Percentiles rank a stretch among this genome's conserved stretches.
Conservation (phyloP, 495 filamentous ascomycete species). For the Haplographium delicatum region DNA sequence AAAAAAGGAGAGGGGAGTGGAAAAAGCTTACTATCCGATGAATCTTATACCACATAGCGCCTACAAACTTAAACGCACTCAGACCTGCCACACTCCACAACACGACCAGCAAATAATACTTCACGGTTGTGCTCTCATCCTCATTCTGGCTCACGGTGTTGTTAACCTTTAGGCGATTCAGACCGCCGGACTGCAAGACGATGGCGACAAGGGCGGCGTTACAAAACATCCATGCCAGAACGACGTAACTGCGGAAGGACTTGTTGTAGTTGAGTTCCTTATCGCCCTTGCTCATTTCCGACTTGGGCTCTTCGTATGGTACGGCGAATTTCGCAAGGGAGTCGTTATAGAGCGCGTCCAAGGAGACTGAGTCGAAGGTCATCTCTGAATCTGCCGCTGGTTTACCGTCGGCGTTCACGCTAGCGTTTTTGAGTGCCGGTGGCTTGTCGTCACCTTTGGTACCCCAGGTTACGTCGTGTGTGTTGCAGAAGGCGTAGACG, state of each 20-base stretch:
- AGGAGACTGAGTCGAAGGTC: conserved; percentile 67
- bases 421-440: conserved; percentile 26
- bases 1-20: too few relatives aligned
- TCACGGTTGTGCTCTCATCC: conserved; percentile 37
- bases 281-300: conserved; percentile 47
- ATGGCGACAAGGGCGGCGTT: conserved; percentile 47
- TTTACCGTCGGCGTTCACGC: conserved; percentile 80
- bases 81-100: conserved; percentile 88
- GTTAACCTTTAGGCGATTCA: conserved; percentile 55
- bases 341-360: conserved; percentile 87
- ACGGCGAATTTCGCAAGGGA: conserved; percentile 67
- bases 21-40: conserved; percentile 16
- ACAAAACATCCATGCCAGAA: conserved; percentile 22
- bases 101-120: conserved; percentile 85
- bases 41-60: conserved; percentile 68
- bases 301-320: conserved; percentile 46
- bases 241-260: conserved; percentile 16
- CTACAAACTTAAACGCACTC: conserved; percentile 82
- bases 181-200: conserved; percentile 77
- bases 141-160: conserved; percentile 1
- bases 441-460: conserved; percentile 91
- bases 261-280: conserved; percentile 31
- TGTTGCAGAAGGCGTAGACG: conserved; percentile 96
- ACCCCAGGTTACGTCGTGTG: conserved; percentile 96
- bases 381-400: conserved; percentile 75